Base-by-base conservation (phyloP, 208 protist genomes). In the Balamuthia mandrillaris region DNA sequence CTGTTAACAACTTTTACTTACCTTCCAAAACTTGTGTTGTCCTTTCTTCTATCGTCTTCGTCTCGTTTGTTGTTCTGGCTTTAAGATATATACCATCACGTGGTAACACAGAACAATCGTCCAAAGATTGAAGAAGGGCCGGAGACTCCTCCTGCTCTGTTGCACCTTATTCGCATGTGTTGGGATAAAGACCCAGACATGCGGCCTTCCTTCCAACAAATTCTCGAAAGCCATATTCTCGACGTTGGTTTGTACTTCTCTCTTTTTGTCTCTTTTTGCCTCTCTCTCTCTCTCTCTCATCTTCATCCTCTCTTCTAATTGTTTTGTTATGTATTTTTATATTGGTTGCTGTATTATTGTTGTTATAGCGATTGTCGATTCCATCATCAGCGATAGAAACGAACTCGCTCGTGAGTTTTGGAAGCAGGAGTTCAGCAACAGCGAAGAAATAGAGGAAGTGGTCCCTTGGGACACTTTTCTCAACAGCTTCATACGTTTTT, bases 311-410 rank as follows among this genome's bases (percentile, higher is more conserved):
- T n/a, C n/a, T n/a, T n/a, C n/a, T n/a, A n/a, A n/a, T n/a, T n/a
- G n/a, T n/a, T n/a, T n/a, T n/a, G n/a, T n/a, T n/a, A n/a, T n/a
- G n/a, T n/a, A n/a, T n/a, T n/a, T n/a, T n/a, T n/a, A n/a, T n/a
- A n/a, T n/a, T n/a, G n/a, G n/a, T n/a, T n/a, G n/a, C n/a, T n/a
- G n/a, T n/a, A n/a, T n/a, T n/a, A n/a, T n/a, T n/a, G n/a, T n/a
- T n/a, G 29, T 0, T 21, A 18, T 52, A 82, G 74, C 63, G 74
- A 82, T 82, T 35, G 74, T 82, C 1, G 74, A 82, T 42, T 35
- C 49, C 35, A 82, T 31, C 74, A 82, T 82, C 21, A 82, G 74
- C 54, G 74, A 82, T 21, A 65, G 51, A 35, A 82, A 82, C 51
- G 74, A 45, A n/a, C 74, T 65, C 29, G 74, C 51, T 3, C 74